A percentile compares a stretch with the other conserved stretches of the same genome.
These are phyloP conservation scores for Tremella yokohamensis DNA, from an alignment of 768 basidiomycete species.

Conservation along the genomic window DNA sequence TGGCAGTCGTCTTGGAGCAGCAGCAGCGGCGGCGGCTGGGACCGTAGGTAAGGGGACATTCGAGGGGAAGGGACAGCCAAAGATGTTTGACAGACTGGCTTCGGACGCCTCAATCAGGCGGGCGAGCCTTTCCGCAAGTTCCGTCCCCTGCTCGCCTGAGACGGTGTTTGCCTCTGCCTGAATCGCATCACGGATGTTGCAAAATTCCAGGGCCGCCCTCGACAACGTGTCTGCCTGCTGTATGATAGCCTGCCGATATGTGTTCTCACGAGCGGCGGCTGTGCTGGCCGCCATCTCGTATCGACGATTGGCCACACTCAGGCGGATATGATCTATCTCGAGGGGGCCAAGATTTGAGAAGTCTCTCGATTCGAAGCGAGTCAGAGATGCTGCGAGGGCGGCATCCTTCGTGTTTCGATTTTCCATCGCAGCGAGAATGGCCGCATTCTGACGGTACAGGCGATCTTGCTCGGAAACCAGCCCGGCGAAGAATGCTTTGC, in stretches of 20 bases:
- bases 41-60: conserved; percentile 1
- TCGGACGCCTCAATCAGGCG: background rate
- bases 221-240: conserved; percentile 15
- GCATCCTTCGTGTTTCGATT: conserved; percentile 2
- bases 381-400: conserved; percentile 4
- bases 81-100: background rate
- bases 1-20: background rate
- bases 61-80: background rate
- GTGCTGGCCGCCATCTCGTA: conserved; percentile 13
- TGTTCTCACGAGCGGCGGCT: conserved; percentile 19
- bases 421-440: conserved; percentile 9
- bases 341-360: conserved; percentile 8
- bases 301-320: conserved; percentile 11
- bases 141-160: background rate
- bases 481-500: conserved; percentile 11
- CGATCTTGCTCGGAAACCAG: conserved; percentile 11
- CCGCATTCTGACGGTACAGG: conserved; percentile 11
- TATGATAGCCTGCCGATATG: conserved; percentile 13
- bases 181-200: background rate
- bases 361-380: conserved; percentile 14
- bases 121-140: background rate
- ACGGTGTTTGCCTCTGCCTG: conserved; percentile 3
- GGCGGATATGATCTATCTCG: conserved; percentile 13
- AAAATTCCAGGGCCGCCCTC: conserved; percentile 13
- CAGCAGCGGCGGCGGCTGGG: background rate